phyloP scores from a whole-genome alignment of 2,329 filamentous ascomycete species.

The Calonectria crousiana region DNA sequence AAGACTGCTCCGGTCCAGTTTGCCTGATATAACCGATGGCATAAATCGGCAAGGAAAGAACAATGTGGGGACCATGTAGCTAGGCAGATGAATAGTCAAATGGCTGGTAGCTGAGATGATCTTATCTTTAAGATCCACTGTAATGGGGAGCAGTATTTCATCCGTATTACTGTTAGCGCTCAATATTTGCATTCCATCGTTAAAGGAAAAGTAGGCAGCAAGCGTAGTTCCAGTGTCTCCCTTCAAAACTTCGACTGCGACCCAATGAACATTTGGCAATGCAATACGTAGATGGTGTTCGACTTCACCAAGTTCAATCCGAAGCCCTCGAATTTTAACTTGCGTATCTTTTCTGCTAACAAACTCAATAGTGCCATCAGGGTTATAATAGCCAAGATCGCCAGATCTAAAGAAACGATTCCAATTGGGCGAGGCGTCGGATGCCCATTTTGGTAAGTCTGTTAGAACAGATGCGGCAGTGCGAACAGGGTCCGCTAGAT shows the following conservation, averaged over 20 bases:
- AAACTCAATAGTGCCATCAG: constrained; percentile 55
- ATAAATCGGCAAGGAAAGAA: not conserved
- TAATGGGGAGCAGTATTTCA: not conserved
- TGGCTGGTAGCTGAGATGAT: not conserved
- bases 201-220: constrained; percentile 10
- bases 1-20: constrained; percentile 23
- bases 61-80: not conserved
- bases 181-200: not conserved
- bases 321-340: constrained; percentile 69
- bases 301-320: constrained; percentile 59
- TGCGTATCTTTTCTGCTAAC: constrained; percentile 68
- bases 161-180: not conserved
- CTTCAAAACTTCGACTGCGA: constrained; percentile 20
- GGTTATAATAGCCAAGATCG: constrained; percentile 55
- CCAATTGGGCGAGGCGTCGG: not conserved
- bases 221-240: not conserved
- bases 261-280: not conserved
- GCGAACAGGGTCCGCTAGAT: constrained; percentile 51
- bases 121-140: not conserved
- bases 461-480: constrained; percentile 35
- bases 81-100: not conserved
- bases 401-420: constrained; percentile 57
- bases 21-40: not conserved
- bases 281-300: constrained; percentile 30
- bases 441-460: not conserved